Base-by-base conservation (phyloP, 768 basidiomycete species). In the Macrolepiota fuliginosa region DNA sequence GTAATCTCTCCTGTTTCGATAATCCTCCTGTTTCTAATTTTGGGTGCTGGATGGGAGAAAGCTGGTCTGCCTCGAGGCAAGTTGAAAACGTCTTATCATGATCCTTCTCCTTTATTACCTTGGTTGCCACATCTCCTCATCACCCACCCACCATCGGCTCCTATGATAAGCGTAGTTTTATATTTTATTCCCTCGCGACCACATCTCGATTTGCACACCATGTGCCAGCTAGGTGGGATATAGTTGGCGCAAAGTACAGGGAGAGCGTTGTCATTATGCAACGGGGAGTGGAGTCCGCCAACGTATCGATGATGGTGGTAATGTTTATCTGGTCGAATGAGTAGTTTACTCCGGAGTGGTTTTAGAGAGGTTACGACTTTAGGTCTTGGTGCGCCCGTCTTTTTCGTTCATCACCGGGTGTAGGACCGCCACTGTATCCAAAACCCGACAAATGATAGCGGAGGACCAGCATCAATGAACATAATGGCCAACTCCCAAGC, bases 71-170 rank as follows among this genome's bases (percentile, higher is more conserved):
- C 53, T 54, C 53, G 53, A 54, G 53, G 53, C 53, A 24, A 37
- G 53, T 54, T 54, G 36, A 54, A 54, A 49, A 24, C 36, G 32
- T 7, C 37, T 54, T 54, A 54, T 54, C 53, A 39, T 54, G 53
- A 54, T 54, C 53, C 53, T 36, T 22, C 37, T n/a, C 19, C 29
- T 35, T 54, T 4, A n/a, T 35, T 39, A 49, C 47, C 22, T 27
- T 1, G 24, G 6, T 46, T 49, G 10, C 51, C 51, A 52, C 29
- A 35, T 54, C 1, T 22, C 35, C 35, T 24, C 53, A 32, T 19
- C 35, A 19, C 24, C 11, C 47, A 49, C 24, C 53, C 53, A 1
- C 17, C 32, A 36, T 39, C 12, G 27, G 3, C 29, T 22, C n/a
- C 36, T 11, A 17, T 27, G 32, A 17, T 35, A 15, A n/a, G n/a